Evolutionary conservation across 108 stramenopile species (phyloP), one percentile per base, ranked within the genome.

Genomic region (Pinguiococcus pyrenoidosus): DNA sequence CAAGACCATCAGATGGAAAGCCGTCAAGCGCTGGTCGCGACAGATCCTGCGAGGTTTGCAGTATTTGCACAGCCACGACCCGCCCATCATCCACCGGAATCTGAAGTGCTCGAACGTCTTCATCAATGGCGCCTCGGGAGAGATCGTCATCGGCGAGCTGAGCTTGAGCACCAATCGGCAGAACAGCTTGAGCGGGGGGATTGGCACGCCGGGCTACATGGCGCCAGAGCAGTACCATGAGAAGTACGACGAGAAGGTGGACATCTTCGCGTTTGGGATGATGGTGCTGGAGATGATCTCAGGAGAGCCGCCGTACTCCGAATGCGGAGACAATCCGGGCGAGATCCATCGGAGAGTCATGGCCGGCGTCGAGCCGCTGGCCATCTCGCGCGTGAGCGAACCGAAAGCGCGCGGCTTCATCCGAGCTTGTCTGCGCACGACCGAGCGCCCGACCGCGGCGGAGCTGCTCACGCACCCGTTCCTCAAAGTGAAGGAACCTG

Each of bases 121-220:
- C 50, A 92, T 93, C 64, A 95, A 95, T 62, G 91, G 91, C 7
- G 82, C 87, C 18, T 84, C 83, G 42, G 92, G 92, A 23, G 96
- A 95, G 62, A 64, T 98, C 34, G 68, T 90, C 42, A 95, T 98
- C 59, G 92, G 91, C 28, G 96, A 98, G 59, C 71, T 98, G 35
- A 92, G 96, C 12, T 72, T 98, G 33, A 84, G 82, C 44, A 95
- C 92, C 56, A 83, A 79, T 18, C 60, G 57, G 10, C 37, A 51
- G 38, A 71, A 74, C n/a, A 85, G 86, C 47, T 75, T 80, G 49
- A 72, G 69, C 16, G 44, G 14, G 22, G 48, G 38, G 45, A 77
- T 92, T 3, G 96, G 96, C 26, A 98, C 96, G 40, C 96, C 96
- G 4, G 91, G 95, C 67, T 98, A 93, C 66, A 98, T 98, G 96